Conservation (phyloP, 2,329 filamentous ascomycete genomes). For the Cladophialophora bantiana region DNA sequence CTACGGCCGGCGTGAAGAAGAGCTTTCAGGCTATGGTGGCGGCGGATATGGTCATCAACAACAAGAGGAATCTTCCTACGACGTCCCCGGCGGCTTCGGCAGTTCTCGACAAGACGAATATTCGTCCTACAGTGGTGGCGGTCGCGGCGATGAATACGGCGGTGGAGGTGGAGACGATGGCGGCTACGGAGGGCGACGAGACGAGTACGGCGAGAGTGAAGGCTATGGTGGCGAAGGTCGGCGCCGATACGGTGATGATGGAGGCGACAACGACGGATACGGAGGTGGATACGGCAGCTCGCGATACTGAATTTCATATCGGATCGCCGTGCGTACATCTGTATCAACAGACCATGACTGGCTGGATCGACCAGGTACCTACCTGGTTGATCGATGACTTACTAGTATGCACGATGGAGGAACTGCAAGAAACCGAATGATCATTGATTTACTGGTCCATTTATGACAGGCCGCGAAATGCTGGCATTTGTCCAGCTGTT, state of each 20-base stretch:
- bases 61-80: constrained; percentile 17
- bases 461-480: too few relatives aligned
- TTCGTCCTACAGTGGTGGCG: constrained; percentile 4
- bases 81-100: constrained; percentile 17
- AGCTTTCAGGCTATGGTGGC: constrained; percentile 3
- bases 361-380: too few relatives aligned
- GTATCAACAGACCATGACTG: too few relatives aligned
- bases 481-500: too few relatives aligned
- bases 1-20: constrained; percentile 11
- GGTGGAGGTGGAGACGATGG: constrained; percentile 21
- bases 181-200: constrained; percentile 24
- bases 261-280: constrained; percentile 20
- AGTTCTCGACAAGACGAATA: constrained; percentile 15
- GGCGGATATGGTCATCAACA: constrained; percentile 17
- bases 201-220: constrained; percentile 19
- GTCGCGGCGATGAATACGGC: constrained; percentile 14
- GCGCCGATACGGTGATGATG: not conserved
- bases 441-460: too few relatives aligned
- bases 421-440: too few relatives aligned
- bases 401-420: too few relatives aligned
- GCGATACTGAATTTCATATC: constrained; percentile 15
- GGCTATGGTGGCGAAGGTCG: constrained; percentile 20
- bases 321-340: too few relatives aligned
- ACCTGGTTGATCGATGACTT: too few relatives aligned
- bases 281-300: constrained; percentile 22